These are phyloP conservation scores for Zygnema cylindricum DNA, from an alignment of 139 green algal genomes.

Conservation along the genomic window DNA sequence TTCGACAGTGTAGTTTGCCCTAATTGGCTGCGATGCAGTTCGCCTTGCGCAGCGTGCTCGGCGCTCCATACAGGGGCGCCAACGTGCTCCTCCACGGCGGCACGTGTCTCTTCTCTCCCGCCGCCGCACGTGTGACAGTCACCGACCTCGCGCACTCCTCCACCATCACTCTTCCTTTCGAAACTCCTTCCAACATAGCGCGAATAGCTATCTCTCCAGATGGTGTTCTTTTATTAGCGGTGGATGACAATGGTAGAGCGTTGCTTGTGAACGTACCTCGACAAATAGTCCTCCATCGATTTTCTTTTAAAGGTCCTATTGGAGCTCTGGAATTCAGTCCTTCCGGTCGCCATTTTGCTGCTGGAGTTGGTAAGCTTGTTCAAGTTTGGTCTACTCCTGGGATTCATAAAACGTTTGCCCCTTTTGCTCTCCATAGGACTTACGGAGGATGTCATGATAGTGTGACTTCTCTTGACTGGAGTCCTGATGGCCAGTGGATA, in stretches of 20 bases:
- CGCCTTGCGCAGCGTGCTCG: slow-evolving; percentile 85
- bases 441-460: slow-evolving; percentile 83
- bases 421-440: slow-evolving; percentile 89
- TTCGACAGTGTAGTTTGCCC: no score
- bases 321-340: slow-evolving; percentile 84
- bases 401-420: slow-evolving; percentile 68
- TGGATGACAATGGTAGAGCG: slow-evolving; percentile 82
- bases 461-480: slow-evolving; percentile 91
- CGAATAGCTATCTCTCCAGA: slow-evolving; percentile 70
- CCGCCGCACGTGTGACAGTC: slow-evolving; percentile 88
- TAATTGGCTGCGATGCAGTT: no score
- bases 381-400: slow-evolving; percentile 89
- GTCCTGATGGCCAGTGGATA: slow-evolving; percentile 76
- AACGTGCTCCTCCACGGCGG: slow-evolving; percentile 82
- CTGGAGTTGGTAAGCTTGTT: slow-evolving; percentile 82
- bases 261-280: slow-evolving; percentile 77
- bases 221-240: slow-evolving; percentile 81
- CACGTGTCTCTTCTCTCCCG: slow-evolving; percentile 78
- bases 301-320: slow-evolving; percentile 89
- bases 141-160: slow-evolving; percentile 40
- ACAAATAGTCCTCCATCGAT: slow-evolving; percentile 87
- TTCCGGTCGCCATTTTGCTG: slow-evolving; percentile 85
- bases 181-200: slow-evolving; percentile 32
- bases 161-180: slow-evolving; percentile 46
- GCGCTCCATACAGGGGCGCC: slow-evolving; percentile 91